Conservation (phyloP, 2,329 filamentous ascomycete genomes). For the Achaetomium macrosporum region DNA sequence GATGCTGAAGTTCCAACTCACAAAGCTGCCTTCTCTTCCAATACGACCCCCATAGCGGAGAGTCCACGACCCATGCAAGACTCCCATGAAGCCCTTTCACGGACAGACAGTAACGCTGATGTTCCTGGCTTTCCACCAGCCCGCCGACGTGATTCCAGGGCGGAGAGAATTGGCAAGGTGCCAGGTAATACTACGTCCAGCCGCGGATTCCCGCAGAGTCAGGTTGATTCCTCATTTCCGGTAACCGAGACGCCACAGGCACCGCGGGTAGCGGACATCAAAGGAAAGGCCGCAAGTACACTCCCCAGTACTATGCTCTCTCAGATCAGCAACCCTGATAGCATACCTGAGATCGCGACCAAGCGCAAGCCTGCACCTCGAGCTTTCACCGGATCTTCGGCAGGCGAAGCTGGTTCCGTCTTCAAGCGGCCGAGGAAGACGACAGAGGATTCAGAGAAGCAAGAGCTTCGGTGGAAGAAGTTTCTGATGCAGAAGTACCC, state of each 20-base stretch:
- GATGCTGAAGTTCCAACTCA: too few species aligned
- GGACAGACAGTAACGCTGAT: neutral
- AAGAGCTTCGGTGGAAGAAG: neutral
- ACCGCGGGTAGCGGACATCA: neutral
- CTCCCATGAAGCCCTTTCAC: too few species aligned
- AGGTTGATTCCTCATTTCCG: slow-evolving; percentile 4
- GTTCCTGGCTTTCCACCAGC: neutral
- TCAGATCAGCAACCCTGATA: slow-evolving; percentile 14
- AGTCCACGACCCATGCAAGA: too few species aligned
- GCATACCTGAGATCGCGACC: slow-evolving; percentile 9
- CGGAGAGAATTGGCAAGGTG: neutral
- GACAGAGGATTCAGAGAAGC: neutral
- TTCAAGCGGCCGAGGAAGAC: neutral
- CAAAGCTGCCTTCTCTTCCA: too few species aligned
- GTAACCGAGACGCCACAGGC: neutral
- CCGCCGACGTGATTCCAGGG: neutral
- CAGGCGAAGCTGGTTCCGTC: neutral
- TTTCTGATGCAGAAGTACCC: neutral
- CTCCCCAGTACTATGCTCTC: neutral
- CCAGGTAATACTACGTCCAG: neutral
- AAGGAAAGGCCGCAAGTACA: neutral
- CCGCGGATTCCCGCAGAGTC: neutral
- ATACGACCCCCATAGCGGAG: too few species aligned
- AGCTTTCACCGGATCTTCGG: neutral
- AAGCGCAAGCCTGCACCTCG: slow-evolving; percentile 1